A percentile compares a stretch with the other conserved stretches of the same genome.
Evolutionary conservation across 23 red algal genomes (phyloP).

Genomic region (Gracilaria gracilis): DNA sequence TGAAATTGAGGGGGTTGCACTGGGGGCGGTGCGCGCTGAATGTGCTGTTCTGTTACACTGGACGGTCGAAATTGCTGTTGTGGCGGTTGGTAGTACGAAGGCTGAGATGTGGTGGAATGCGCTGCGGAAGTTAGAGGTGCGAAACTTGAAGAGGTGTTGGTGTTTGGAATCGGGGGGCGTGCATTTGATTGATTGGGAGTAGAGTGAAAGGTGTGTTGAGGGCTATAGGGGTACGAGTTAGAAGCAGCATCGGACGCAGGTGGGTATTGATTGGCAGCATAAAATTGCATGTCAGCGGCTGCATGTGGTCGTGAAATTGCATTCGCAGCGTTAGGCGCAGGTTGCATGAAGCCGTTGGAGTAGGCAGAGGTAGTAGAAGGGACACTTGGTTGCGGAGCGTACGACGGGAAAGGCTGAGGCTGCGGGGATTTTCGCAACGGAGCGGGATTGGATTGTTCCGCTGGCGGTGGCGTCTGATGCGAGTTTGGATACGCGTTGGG

Average conservation of each 20-base stretch:
- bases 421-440: not conserved
- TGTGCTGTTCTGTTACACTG: slow-evolving; percentile 18
- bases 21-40: slow-evolving; percentile 19
- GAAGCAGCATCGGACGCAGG: not conserved
- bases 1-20: slow-evolving; percentile 30
- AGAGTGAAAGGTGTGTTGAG: slow-evolving; percentile 1
- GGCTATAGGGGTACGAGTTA: not conserved
- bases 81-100: not conserved
- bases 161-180: not conserved
- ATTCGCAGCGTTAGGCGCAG: not conserved
- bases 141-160: slow-evolving; percentile 11
- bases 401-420: not conserved
- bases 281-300: not conserved
- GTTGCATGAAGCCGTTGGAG: not conserved
- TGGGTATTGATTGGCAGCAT: not conserved
- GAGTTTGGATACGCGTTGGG: not conserved
- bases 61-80: slow-evolving; percentile 38
- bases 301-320: not conserved
- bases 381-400: not conserved
- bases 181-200: not conserved
- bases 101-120: not conserved
- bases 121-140: not conserved
- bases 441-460: not conserved
- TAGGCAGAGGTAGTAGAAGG: not conserved
- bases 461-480: not conserved